Base-by-base conservation (phyloP, 2,329 filamentous ascomycete species). In the Cladosporium sp. region DNA sequence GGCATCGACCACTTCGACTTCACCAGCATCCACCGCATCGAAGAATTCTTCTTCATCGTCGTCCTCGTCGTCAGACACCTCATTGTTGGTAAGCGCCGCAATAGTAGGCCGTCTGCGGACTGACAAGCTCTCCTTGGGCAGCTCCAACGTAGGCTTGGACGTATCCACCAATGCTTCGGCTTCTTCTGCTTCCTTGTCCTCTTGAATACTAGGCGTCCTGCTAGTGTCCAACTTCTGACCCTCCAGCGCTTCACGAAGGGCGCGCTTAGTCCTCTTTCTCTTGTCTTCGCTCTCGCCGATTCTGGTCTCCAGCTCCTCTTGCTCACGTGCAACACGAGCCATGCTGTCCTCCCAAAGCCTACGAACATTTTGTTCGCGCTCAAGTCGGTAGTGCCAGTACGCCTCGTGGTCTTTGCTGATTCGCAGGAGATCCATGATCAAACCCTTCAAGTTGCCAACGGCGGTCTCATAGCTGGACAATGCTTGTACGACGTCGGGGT, bases 281-380 rank as follows among this genome's bases (percentile, higher is more conserved):
- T 95, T 97, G 64, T 86, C 80, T 67, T 97, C 92, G 1, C 90
- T 88, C 68, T 95, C 88, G 38, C 88, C 89, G 53, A 96, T 87
- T 51, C 84, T 85, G 30, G 82, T 88, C 65, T 97, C 89, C 1
- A 98, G 78, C 45, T 90, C 81, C 69, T 97, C 93, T 61, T 98
- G 93, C 67, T 98, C 93, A 50, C 83, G 84, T 15, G 91, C 93
- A n/a, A 98, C 86, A 61, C 91, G 84, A 8, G 93, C 90, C 93
- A 98, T 96, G 69, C 91, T 97, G 62, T 98, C 93, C 70, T 98
- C 93, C 93, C 93, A 98, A 82, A 98, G 88, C 53, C 88, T 85
- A 32, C 93, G 83, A 71, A 97, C 85, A 65, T 95, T 88, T 38
- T 85, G 84, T 71, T 98, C 93, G 48, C 90, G 85, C 59, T 95